Evolutionary conservation across 1,139 yeast genomes (phyloP).

Genomic region (Pichia norvegensis): DNA sequence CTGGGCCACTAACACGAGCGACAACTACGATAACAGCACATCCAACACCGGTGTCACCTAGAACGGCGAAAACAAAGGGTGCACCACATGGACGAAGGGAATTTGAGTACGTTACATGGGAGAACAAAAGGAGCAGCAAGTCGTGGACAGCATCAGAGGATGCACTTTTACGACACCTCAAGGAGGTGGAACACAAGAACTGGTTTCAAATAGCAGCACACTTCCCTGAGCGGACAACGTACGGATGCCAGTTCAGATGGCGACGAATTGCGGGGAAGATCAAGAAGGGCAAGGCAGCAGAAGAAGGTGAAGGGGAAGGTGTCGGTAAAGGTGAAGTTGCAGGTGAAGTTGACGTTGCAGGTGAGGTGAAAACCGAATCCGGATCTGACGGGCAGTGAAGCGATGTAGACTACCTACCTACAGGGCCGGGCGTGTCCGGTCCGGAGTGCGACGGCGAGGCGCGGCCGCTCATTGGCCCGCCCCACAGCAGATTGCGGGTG

Average conservation of each 20-base stretch:
- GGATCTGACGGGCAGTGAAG: too few relatives aligned
- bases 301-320: background rate
- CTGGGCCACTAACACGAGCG: too few relatives aligned
- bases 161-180: slow-evolving; percentile 52
- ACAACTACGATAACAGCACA: too few relatives aligned
- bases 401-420: too few relatives aligned
- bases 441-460: background rate
- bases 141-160: slow-evolving; percentile 29
- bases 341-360: too few relatives aligned
- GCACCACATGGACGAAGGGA: background rate
- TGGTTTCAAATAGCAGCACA: slow-evolving; percentile 72
- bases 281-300: background rate
- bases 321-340: background rate
- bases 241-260: slow-evolving; percentile 75
- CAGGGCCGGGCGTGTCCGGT: background rate
- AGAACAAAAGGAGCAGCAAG: slow-evolving; percentile 1
- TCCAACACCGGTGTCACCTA: background rate
- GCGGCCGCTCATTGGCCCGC: too few relatives aligned
- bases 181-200: slow-evolving; percentile 59
- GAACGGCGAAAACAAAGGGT: background rate
- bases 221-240: slow-evolving; percentile 60
- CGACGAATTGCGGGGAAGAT: slow-evolving; percentile 26
- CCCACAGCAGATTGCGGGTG: too few relatives aligned
- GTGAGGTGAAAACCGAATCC: too few relatives aligned
- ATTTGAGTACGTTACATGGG: slow-evolving; percentile 5